Percentiles rank a stretch among this genome's conserved stretches.
Conservation (phyloP, 208 protist species). For the Wallacemonas sp. region DNA sequence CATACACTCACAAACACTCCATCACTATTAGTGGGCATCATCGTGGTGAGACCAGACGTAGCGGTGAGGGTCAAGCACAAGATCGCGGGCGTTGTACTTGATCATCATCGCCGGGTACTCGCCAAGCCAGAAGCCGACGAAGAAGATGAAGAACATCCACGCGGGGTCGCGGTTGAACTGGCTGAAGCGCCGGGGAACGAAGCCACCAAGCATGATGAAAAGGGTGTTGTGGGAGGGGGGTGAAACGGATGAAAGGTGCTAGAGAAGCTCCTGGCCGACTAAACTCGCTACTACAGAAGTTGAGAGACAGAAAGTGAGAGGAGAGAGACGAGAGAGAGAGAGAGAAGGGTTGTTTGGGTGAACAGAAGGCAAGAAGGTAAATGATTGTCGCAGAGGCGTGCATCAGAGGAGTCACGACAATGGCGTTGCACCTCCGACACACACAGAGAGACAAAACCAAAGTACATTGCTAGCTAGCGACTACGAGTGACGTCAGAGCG, state of each 20-base stretch:
- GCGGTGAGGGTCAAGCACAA: slow-evolving; percentile 83
- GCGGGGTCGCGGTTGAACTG: slow-evolving; percentile 85
- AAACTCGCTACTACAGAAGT: too few relatives aligned
- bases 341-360: too few relatives aligned
- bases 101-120: slow-evolving; percentile 86
- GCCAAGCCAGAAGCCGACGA: slow-evolving; percentile 70
- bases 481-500: too few relatives aligned
- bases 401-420: background rate
- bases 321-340: background rate
- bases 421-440: too few relatives aligned
- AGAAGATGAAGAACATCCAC: slow-evolving; percentile 87
- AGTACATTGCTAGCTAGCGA: too few relatives aligned
- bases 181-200: slow-evolving; percentile 80
- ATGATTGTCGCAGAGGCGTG: too few relatives aligned
- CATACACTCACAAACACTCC: too few relatives aligned
- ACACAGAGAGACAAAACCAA: too few relatives aligned
- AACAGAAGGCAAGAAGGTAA: too few relatives aligned
- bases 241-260: background rate
- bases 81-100: slow-evolving; percentile 86
- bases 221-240: background rate
- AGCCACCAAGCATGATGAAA: slow-evolving; percentile 82
- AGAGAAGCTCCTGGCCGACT: background rate
- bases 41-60: slow-evolving; percentile 85
- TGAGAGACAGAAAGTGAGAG: background rate
- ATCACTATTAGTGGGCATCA: slow-evolving; percentile 86